A percentile compares a stretch with the other conserved stretches of the same genome.
phyloP scores from a whole-genome alignment of 1,139 yeast species.

The Saccharomycopsis hybrid region DNA sequence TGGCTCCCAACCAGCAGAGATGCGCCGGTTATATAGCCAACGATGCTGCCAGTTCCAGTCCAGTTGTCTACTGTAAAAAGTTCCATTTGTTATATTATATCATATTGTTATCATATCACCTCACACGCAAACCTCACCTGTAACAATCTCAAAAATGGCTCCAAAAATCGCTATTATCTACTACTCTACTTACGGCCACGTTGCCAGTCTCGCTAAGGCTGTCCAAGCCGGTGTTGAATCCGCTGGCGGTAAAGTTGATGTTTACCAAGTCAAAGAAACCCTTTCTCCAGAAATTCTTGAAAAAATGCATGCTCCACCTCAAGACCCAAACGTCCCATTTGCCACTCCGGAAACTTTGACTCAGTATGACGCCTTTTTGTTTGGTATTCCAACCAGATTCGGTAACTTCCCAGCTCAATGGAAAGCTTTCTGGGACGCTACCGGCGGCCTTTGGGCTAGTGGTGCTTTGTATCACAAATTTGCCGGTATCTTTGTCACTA shows the following conservation, averaged over 20 bases:
- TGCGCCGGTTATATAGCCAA: too few species aligned
- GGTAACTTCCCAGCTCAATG: conserved; percentile 60
- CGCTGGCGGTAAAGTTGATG: conserved; percentile 53
- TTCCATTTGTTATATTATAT: too few species aligned
- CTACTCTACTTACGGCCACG: conserved; percentile 60
- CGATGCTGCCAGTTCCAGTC: too few species aligned
- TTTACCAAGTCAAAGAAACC: conserved; percentile 58
- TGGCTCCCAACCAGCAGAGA: too few species aligned
- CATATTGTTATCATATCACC: too few species aligned
- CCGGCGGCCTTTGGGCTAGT: conserved; percentile 54
- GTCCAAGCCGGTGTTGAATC: conserved; percentile 49
- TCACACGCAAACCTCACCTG: too few species aligned
- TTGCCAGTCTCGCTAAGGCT: conserved; percentile 46
- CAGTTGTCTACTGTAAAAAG: too few species aligned
- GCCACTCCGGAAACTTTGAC: conserved; percentile 41
- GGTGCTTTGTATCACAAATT: conserved; percentile 52
- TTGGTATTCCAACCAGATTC: conserved; percentile 60
- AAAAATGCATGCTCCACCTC: conserved; percentile 44
- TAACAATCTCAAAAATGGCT: too few species aligned
- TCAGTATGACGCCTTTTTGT: conserved; percentile 51
- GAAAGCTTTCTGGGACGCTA: conserved; percentile 56
- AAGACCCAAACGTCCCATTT: conserved; percentile 45
- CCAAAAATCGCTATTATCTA: conserved; percentile 47
- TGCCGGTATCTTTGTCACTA: conserved; percentile 51
- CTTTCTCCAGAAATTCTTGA: conserved; percentile 43